Conservation (phyloP, 805 yeast species). For the Kluyveromyces dobzhanskii region DNA sequence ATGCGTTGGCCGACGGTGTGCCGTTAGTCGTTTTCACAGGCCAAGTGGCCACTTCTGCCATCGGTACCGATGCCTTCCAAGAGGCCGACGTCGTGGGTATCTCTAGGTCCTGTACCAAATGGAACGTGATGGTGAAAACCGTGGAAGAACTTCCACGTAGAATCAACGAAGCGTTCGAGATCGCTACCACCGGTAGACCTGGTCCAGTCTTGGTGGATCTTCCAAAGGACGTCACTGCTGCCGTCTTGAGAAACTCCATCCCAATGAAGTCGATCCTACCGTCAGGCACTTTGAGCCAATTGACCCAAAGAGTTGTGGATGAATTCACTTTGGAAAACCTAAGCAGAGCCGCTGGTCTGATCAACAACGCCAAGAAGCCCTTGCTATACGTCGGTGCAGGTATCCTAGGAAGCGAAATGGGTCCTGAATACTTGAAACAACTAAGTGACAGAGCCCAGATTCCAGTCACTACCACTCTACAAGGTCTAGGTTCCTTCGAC, state of each 20-base stretch:
- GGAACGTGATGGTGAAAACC: slow-evolving; percentile 97
- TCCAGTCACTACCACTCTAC: slow-evolving; percentile 94
- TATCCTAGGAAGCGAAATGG: slow-evolving; percentile 67
- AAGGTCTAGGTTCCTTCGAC: slow-evolving; percentile 90
- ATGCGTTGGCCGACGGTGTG: slow-evolving; percentile 94
- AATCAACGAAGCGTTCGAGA: slow-evolving; percentile 96
- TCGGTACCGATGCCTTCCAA: slow-evolving; percentile 98
- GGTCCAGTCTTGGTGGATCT: slow-evolving; percentile 97
- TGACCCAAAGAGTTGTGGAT: slow-evolving; percentile 62
- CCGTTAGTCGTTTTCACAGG: slow-evolving; percentile 96
- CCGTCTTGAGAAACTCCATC: slow-evolving; percentile 76
- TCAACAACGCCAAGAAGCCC: slow-evolving; percentile 81
- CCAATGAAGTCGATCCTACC: slow-evolving; percentile 77
- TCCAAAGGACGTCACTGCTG: slow-evolving; percentile 97
- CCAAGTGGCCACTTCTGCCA: slow-evolving; percentile 91
- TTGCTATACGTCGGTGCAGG: slow-evolving; percentile 91
- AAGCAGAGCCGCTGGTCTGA: slow-evolving; percentile 63
- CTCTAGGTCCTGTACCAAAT: slow-evolving; percentile 93
- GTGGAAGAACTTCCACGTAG: slow-evolving; percentile 92
- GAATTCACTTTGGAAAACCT: slow-evolving; percentile 71
- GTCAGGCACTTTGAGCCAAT: slow-evolving; percentile 52
- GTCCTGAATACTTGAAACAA: slow-evolving; percentile 71
- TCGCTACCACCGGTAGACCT: slow-evolving; percentile 92
- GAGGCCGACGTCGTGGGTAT: slow-evolving; percentile 98
- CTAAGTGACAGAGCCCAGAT: slow-evolving; percentile 84